phyloP scores from a whole-genome alignment of 83 land plant genomes.

The Picea abies region DNA sequence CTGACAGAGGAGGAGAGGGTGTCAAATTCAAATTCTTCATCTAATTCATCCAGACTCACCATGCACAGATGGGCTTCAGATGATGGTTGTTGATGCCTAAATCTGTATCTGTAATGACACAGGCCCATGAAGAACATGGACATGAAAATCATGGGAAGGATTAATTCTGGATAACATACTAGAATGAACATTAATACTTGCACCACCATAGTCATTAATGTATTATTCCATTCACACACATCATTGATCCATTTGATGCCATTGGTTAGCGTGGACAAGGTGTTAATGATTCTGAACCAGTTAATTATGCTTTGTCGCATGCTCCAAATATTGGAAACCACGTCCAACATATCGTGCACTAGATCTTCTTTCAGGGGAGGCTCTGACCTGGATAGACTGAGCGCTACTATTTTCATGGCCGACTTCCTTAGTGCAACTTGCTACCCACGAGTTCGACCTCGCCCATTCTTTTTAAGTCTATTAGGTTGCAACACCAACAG shows the following conservation, averaged over 20 bases:
- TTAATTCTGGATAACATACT: slow-evolving; percentile 53
- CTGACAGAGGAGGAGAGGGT: background rate
- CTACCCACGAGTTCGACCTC: slow-evolving; percentile 83
- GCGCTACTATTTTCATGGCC: slow-evolving; percentile 32
- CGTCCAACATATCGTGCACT: slow-evolving; percentile 80
- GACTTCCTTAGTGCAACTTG: slow-evolving; percentile 69
- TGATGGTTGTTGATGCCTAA: slow-evolving; percentile 23
- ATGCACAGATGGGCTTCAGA: slow-evolving; percentile 64
- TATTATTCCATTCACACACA: slow-evolving; percentile 72
- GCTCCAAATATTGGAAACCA: slow-evolving; percentile 78
- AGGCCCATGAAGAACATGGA: no score
- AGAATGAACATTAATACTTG: slow-evolving; percentile 76
- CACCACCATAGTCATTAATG: slow-evolving; percentile 80
- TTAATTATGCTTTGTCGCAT: slow-evolving; percentile 86
- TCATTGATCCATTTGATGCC: slow-evolving; percentile 56
- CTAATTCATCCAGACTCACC: slow-evolving; percentile 60
- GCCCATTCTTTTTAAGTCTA: slow-evolving; percentile 85
- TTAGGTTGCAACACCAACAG: slow-evolving; percentile 52
- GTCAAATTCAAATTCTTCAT: slow-evolving; percentile 11
- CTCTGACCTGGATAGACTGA: slow-evolving; percentile 72
- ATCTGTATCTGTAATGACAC: slow-evolving; percentile 32
- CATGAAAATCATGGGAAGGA: no score
- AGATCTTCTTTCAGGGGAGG: slow-evolving; percentile 37
- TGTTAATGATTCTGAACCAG: slow-evolving; percentile 76
- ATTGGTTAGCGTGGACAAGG: slow-evolving; percentile 9